These are phyloP conservation scores for Tulasnella sp. DNA, from an alignment of 768 basidiomycete species.

Conservation along the genomic window DNA sequence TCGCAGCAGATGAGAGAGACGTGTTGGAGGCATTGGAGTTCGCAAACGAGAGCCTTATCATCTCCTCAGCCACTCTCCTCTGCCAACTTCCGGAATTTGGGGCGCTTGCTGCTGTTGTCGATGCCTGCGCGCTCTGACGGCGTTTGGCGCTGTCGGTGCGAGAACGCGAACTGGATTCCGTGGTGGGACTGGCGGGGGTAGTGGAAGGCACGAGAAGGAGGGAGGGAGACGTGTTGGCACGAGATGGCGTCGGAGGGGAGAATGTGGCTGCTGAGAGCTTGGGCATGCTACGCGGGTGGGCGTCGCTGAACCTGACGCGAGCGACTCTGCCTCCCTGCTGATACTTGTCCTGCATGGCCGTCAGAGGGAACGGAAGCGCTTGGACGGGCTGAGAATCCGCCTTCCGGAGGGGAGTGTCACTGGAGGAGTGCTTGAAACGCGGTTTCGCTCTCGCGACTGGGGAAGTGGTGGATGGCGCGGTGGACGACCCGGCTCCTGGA, in stretches of 20 bases:
- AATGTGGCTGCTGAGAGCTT: conserved; percentile 12
- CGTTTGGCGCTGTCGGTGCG: background rate
- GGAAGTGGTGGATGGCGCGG: background rate
- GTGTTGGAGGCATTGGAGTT: conserved; percentile 2
- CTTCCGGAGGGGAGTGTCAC: background rate
- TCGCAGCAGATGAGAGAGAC: background rate
- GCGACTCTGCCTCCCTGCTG: conserved; percentile 1
- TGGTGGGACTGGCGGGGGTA: background rate
- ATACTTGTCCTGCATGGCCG: conserved; percentile 9
- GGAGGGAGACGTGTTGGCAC: background rate
- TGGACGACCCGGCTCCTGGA: background rate
- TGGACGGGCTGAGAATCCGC: background rate
- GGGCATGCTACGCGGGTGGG: conserved; percentile 6
- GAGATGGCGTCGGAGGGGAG: background rate
- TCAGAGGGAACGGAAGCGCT: background rate
- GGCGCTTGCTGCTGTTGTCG: background rate
- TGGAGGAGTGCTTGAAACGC: conserved; percentile 5
- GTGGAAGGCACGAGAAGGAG: background rate
- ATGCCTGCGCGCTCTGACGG: background rate
- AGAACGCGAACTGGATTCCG: background rate
- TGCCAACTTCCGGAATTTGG: conserved; percentile 13
- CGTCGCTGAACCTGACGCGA: conserved; percentile 11
- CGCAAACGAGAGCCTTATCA: conserved; percentile 15
- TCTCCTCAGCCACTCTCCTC: conserved; percentile 25
- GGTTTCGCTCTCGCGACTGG: background rate